These are phyloP conservation scores for Populus trichocarpa DNA, from an alignment of 441 rosid genomes.

Conservation along the genomic window DNA sequence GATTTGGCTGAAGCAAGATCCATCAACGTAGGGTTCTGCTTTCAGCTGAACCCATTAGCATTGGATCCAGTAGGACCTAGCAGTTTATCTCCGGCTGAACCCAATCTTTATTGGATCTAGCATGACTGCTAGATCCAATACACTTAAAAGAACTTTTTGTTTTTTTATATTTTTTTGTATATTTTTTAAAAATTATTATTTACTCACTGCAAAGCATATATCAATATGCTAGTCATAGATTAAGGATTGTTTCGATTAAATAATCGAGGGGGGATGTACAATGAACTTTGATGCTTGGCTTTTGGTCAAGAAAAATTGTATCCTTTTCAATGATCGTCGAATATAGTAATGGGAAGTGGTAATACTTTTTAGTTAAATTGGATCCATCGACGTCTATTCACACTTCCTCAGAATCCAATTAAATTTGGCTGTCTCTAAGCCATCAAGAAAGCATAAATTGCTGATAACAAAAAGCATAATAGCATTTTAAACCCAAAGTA, in stretches of 20 bases:
- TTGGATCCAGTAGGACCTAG: no score
- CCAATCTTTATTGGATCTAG: no score
- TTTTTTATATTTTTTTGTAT: no score
- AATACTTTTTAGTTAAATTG: not conserved
- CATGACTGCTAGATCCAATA: no score
- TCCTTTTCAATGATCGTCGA: not conserved
- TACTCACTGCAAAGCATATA: no score
- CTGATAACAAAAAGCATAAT: not conserved
- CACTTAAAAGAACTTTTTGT: fast-evolving
- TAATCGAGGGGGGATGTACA: not conserved
- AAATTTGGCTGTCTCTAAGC: not conserved
- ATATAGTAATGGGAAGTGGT: not conserved
- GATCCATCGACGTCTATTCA: not conserved
- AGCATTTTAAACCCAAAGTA: not conserved
- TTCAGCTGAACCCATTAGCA: no score
- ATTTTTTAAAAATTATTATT: no score
- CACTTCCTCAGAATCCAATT: no score
- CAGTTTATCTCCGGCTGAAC: no score
- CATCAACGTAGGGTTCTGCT: no score
- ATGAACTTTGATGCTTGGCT: not conserved
- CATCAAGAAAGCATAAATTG: not conserved
- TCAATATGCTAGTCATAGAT: no score
- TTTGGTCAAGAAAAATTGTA: not conserved
- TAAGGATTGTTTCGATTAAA: not conserved
- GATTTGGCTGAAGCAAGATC: fast-evolving